Evolutionary conservation across 140 eudicot species (phyloP).

Genomic region (Flaveria floridana): DNA sequence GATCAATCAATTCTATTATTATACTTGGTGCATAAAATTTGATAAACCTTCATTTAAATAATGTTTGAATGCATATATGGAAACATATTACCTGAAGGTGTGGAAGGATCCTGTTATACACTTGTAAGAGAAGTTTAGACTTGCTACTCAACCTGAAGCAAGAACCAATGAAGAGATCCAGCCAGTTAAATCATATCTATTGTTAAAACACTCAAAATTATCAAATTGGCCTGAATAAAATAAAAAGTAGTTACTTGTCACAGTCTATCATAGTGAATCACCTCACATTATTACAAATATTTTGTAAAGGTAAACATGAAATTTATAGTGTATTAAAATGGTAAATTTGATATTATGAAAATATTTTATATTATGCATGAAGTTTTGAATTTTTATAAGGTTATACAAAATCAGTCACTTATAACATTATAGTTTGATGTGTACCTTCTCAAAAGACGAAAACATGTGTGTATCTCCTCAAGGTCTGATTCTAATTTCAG

Average conservation of each 20-base stretch:
- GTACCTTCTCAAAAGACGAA: constrained; percentile 71
- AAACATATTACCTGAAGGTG: constrained; percentile 62
- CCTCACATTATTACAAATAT: neutral
- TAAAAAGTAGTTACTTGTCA: neutral
- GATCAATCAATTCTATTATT: neutral
- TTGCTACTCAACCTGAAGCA: constrained; percentile 59
- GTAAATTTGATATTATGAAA: constrained; percentile 8
- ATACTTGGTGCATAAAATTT: neutral
- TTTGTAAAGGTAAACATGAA: neutral
- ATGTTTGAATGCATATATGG: neutral
- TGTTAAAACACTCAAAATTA: no score
- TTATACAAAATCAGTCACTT: neutral
- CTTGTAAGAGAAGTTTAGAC: constrained; percentile 48
- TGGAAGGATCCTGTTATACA: constrained; percentile 53
- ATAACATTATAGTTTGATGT: neutral
- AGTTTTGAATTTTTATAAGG: neutral
- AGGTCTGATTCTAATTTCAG: constrained; percentile 63
- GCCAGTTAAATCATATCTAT: neutral
- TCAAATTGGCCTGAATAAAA: neutral
- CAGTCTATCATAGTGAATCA: neutral
- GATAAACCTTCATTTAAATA: neutral
- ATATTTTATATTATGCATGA: neutral
- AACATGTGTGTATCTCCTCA: constrained; percentile 73
- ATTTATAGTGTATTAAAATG: neutral
- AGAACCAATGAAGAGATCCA: constrained; percentile 19